These are phyloP conservation scores for Ailanthus altissimus DNA, from an alignment of 345 rosid species.

Conservation along the genomic window DNA sequence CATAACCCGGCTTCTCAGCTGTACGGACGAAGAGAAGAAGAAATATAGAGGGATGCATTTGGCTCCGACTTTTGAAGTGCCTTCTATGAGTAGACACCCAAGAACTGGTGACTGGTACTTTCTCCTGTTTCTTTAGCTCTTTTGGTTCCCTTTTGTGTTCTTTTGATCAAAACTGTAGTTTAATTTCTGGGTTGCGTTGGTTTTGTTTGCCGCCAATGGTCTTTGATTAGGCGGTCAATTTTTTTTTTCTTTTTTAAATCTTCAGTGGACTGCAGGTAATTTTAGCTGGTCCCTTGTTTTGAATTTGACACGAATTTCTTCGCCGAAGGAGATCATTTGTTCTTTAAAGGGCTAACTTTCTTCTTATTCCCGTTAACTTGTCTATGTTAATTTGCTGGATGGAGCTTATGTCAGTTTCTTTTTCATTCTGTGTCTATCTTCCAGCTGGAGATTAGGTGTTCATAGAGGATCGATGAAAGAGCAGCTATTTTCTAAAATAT, in stretches of 20 bases:
- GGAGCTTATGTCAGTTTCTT: not conserved
- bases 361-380: not conserved
- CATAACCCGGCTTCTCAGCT: slow-evolving; percentile 83
- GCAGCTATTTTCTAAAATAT: slow-evolving; percentile 7
- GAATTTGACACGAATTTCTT: not conserved
- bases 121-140: slow-evolving; percentile 5
- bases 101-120: slow-evolving; percentile 86
- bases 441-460: not conserved
- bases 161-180: not conserved
- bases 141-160: not conserved
- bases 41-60: slow-evolving; percentile 80
- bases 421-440: not conserved
- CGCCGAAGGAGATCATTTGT: not conserved
- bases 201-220: not conserved
- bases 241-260: not conserved
- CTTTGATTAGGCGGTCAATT: not conserved
- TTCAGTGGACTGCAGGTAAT: not conserved
- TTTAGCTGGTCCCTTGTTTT: not conserved
- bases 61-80: slow-evolving; percentile 87
- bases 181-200: not conserved
- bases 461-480: not conserved
- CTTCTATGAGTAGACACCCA: slow-evolving; percentile 95
- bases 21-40: slow-evolving; percentile 85
- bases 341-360: not conserved
- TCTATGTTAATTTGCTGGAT: not conserved